A percentile compares a stretch with the other conserved stretches of the same genome.
Evolutionary conservation across 2,329 filamentous ascomycete species (phyloP).

Genomic region (Diaporthe australafricana): DNA sequence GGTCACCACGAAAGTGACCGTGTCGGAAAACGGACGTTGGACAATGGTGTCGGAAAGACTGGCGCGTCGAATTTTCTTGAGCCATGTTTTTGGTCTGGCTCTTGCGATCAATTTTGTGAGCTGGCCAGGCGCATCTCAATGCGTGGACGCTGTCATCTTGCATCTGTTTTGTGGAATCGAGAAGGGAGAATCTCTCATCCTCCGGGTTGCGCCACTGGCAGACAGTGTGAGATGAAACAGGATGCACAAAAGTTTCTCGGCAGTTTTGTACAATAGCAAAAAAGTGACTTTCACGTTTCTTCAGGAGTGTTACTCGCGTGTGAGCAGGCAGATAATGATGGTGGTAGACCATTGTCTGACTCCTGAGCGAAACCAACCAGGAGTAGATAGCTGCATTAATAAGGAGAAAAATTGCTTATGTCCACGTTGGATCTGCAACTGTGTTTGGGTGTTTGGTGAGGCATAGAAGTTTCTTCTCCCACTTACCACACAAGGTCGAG

Average conservation of each 20-base stretch:
- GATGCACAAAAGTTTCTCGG: slow-evolving; percentile 5
- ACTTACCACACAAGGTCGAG: neutral
- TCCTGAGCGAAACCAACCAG: neutral
- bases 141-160: neutral
- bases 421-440: neutral
- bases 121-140: neutral
- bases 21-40: neutral
- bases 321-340: neutral
- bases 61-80: neutral
- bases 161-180: too few species aligned
- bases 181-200: neutral
- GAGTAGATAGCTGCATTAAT: neutral
- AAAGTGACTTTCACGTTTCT: neutral
- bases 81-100: neutral
- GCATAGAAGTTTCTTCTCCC: too few species aligned
- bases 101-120: neutral
- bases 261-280: neutral
- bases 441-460: neutral
- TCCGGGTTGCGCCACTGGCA: neutral
- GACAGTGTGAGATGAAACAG: neutral
- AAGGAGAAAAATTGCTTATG: neutral
- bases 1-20: too few species aligned
- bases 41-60: neutral
- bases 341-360: neutral
- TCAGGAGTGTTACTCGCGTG: neutral